Percentiles rank a stretch among this genome's conserved stretches.
These are phyloP conservation scores for Colletotrichum theobromicola DNA, from an alignment of 2,329 filamentous ascomycete species.

Conservation along the genomic window DNA sequence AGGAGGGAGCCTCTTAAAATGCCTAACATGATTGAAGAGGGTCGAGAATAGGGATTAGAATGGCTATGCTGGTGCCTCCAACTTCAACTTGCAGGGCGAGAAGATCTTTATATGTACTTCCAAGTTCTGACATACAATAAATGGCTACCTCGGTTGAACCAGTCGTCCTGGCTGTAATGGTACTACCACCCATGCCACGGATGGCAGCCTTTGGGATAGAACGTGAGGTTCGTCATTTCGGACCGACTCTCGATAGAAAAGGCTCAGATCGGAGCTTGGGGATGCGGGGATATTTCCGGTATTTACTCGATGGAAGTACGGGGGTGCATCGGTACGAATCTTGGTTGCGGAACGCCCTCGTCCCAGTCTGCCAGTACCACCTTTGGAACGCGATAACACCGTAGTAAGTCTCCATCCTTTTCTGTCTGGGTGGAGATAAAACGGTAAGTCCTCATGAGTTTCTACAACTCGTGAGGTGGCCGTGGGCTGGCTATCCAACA, in stretches of 20 bases:
- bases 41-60: not conserved
- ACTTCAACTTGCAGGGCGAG: accelerated
- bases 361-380: not conserved
- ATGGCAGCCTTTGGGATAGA: accelerated
- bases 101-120: not conserved
- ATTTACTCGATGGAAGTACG: accelerated
- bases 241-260: not conserved
- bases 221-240: not conserved
- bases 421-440: accelerated
- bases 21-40: not conserved
- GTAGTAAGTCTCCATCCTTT: accelerated
- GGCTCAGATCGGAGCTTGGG: not conserved
- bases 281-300: not conserved
- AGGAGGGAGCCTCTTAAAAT: not conserved
- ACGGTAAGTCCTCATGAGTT: accelerated
- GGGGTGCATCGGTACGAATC: accelerated
- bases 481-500: not conserved
- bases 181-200: not conserved
- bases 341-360: accelerated
- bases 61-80: not conserved
- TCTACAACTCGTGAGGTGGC: not conserved
- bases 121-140: accelerated
- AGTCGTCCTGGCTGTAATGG: not conserved
- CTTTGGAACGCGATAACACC: not conserved
- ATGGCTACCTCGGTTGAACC: not conserved